Evolutionary conservation across 2,329 filamentous ascomycete species (phyloP), one percentile per base, ranked within the genome.

Genomic region (Paraconiothyrium brasiliense): DNA sequence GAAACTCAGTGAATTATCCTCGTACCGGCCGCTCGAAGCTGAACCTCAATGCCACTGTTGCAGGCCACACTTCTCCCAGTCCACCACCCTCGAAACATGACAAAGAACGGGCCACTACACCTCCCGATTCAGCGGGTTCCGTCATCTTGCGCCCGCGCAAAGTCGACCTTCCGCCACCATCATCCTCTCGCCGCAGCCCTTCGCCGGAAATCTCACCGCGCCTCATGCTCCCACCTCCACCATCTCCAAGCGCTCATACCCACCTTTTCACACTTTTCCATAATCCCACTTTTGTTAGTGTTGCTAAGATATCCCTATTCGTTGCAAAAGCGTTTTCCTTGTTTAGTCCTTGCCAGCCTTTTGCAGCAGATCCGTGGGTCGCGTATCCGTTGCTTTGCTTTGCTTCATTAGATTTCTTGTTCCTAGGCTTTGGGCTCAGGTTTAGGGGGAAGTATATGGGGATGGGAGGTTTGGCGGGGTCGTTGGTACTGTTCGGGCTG

Each of bases 291-390:
- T 67, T 73, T 10, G 62, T 71, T 32, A 62, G 63, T 52, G 57
- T 80, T 5, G 65, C 85, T 22, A 89, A 89, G 51, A 78, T 92
- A 2, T 69, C 77, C 0, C 68, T 94, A 1, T 94, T 97, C 69
- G 75, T 90, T 6, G 67, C 85, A 54, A 97, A 97, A 76, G 79
- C 93, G 9, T 79, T 85, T 13, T 87, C 87, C 0, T 78, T 95
- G 10, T 84, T 86, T 2, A 83, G 85, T 50, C 86, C 90, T 0
- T 97, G 93, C 76, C 88, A 87, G 74, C 93, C 93, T 0, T 89
- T 89, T 60, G 87, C 88, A 47, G 84, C 87, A n/a, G 89, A 85
- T 48, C 81, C 87, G 7, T 86, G 86, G 76, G 79, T 93, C 4
- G 83, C 88, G 4, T 89, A 90, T 67, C 88, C 90, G 3, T 80